A percentile compares a stretch with the other conserved stretches of the same genome.
Conservation (phyloP, 2,329 filamentous ascomycete genomes). For the Calonectria henricotiae region DNA sequence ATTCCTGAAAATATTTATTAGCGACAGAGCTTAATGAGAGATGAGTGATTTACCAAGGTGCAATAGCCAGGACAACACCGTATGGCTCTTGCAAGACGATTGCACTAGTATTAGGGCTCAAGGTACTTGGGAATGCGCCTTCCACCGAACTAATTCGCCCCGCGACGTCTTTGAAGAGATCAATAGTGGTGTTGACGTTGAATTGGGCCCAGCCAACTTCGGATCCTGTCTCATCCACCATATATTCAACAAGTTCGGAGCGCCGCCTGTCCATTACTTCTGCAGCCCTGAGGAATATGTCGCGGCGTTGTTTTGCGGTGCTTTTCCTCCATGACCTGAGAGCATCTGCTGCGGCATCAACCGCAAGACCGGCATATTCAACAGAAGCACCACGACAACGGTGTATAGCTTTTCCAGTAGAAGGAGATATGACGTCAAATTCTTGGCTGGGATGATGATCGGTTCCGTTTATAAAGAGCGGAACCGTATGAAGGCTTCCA, state of each 20-base stretch:
- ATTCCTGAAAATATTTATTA: constrained; percentile 63
- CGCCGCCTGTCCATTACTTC: constrained; percentile 74
- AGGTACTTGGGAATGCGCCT: constrained; percentile 58
- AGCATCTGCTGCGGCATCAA: constrained; percentile 74
- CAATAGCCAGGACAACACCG: constrained; percentile 85
- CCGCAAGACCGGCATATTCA: constrained; percentile 69
- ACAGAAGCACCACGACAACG: constrained; percentile 72
- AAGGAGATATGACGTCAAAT: constrained; percentile 73
- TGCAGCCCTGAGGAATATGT: constrained; percentile 80
- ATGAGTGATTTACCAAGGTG: constrained; percentile 77
- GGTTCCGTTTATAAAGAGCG: constrained; percentile 63
- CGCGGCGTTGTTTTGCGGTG: constrained; percentile 74
- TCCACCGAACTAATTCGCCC: constrained; percentile 60
- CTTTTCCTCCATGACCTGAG: constrained; percentile 79
- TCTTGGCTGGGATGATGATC: constrained; percentile 65
- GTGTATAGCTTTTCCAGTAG: constrained; percentile 68
- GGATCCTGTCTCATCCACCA: constrained; percentile 68
- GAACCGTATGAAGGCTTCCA: constrained; percentile 52
- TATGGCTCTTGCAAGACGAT: constrained; percentile 83
- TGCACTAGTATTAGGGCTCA: constrained; percentile 62
- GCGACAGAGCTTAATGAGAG: background rate
- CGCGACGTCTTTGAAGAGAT: constrained; percentile 63
- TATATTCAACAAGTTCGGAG: constrained; percentile 74
- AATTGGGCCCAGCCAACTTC: constrained; percentile 60
- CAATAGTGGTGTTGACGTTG: constrained; percentile 58